Evolutionary conservation across 1,139 yeast species (phyloP).

Genomic region (Nakaseomyces delphensis): DNA sequence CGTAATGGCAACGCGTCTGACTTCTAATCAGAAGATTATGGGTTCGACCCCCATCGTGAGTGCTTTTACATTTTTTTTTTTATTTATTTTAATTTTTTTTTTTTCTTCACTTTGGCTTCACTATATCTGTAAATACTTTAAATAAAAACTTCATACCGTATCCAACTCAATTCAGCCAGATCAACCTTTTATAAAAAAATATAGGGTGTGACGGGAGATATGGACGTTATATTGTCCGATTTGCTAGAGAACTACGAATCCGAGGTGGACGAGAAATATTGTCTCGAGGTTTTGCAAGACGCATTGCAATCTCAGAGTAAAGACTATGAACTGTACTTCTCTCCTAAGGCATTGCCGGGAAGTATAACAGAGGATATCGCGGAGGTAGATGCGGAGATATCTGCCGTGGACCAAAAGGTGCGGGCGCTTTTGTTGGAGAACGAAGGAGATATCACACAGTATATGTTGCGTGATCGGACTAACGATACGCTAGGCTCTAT

Average conservation of each 20-base stretch:
- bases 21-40: conserved; percentile 57
- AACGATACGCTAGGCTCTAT: conserved; percentile 24
- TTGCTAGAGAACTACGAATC: not conserved
- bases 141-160: too few species aligned
- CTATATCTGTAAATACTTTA: not conserved
- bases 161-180: too few species aligned
- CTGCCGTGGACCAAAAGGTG: conserved; percentile 33
- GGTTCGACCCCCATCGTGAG: conserved; percentile 59
- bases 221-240: conserved; percentile 13
- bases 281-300: conserved; percentile 16
- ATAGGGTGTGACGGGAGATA: not conserved
- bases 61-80: conserved; percentile 27
- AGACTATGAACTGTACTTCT: conserved; percentile 23
- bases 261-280: conserved; percentile 9
- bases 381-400: conserved; percentile 38
- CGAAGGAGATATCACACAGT: conserved; percentile 31
- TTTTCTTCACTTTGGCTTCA: not conserved
- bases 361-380: conserved; percentile 40
- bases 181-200: too few species aligned
- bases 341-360: conserved; percentile 26
- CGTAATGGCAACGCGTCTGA: conserved; percentile 61
- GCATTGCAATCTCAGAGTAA: conserved; percentile 19
- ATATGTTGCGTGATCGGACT: conserved; percentile 25
- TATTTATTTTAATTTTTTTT: not conserved
- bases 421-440: conserved; percentile 31